These are phyloP conservation scores for Neurospora cerealis DNA, from an alignment of 495 filamentous ascomycete genomes.

Conservation along the genomic window DNA sequence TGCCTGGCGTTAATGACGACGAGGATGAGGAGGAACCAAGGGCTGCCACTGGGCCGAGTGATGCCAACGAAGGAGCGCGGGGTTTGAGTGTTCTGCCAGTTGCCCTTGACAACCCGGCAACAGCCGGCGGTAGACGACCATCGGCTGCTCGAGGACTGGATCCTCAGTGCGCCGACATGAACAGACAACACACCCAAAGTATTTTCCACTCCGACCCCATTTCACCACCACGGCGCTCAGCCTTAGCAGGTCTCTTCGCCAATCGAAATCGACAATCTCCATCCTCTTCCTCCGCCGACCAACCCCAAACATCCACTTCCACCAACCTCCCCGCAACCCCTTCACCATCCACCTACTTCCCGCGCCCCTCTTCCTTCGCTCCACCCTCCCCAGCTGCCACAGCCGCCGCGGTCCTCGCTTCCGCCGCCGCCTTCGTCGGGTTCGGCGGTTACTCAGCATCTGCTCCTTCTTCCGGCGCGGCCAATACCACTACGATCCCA, in stretches of 20 bases:
- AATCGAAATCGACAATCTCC: neutral
- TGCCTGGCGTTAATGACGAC: constrained; percentile 11
- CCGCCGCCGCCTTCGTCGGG: neutral
- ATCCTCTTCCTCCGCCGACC: neutral
- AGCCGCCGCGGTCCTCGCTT: neutral
- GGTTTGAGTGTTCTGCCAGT: neutral
- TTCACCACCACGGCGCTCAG: neutral
- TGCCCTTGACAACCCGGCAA: neutral
- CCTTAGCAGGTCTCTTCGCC: neutral
- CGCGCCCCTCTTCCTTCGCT: neutral
- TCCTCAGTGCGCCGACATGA: neutral
- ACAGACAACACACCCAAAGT: neutral
- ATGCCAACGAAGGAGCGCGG: constrained; percentile 1
- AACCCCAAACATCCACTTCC: neutral
- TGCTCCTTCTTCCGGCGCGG: neutral
- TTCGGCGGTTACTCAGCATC: neutral
- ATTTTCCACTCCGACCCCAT: neutral
- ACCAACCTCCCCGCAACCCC: neutral
- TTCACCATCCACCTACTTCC: neutral
- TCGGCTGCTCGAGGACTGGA: neutral
- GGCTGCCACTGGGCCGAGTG: constrained; percentile 27
- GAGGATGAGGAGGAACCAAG: neutral
- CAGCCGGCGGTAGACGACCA: neutral
- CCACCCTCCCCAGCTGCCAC: neutral
- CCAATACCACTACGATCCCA: neutral